These are phyloP conservation scores for Mortierella polycephala DNA, from an alignment of 371 early-diverging fungal species.

Conservation along the genomic window DNA sequence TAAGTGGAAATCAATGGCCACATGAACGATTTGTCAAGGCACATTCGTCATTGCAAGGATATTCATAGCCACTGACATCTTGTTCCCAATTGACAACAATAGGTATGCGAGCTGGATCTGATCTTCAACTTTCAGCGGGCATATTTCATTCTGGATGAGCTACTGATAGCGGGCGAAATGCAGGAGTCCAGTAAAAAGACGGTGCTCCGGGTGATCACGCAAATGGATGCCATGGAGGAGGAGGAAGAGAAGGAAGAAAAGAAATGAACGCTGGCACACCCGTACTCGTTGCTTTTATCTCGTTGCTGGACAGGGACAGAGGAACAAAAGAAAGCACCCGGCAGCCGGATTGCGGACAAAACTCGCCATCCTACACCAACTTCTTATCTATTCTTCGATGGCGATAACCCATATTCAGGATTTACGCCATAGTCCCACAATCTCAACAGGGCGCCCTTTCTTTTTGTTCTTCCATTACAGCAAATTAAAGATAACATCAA, in stretches of 20 bases:
- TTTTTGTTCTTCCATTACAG: neutral
- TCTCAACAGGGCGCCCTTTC: neutral
- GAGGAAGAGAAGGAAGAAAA: conserved; percentile 73
- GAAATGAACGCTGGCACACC: conserved; percentile 5
- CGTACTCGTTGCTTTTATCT: no score
- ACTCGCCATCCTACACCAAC: no score
- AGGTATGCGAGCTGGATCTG: conserved; percentile 90
- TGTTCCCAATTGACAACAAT: neutral
- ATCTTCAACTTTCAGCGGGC: conserved; percentile 71
- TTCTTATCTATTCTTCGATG: no score
- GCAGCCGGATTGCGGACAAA: no score
- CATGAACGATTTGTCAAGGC: no score
- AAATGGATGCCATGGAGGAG: conserved; percentile 82
- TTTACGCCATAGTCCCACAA: neutral
- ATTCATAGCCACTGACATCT: neutral
- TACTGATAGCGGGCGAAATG: conserved; percentile 86
- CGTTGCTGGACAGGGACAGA: no score
- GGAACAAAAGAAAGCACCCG: no score
- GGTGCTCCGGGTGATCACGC: conserved; percentile 77
- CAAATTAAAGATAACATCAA: no score
- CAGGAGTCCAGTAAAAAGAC: conserved; percentile 87
- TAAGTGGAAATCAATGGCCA: conserved; percentile 45
- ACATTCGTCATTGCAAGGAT: neutral
- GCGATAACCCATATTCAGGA: no score
- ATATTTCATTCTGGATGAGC: conserved; percentile 87